phyloP scores from a whole-genome alignment of 2,329 filamentous ascomycete genomes.

The Aspergillus quadrilineatus region DNA sequence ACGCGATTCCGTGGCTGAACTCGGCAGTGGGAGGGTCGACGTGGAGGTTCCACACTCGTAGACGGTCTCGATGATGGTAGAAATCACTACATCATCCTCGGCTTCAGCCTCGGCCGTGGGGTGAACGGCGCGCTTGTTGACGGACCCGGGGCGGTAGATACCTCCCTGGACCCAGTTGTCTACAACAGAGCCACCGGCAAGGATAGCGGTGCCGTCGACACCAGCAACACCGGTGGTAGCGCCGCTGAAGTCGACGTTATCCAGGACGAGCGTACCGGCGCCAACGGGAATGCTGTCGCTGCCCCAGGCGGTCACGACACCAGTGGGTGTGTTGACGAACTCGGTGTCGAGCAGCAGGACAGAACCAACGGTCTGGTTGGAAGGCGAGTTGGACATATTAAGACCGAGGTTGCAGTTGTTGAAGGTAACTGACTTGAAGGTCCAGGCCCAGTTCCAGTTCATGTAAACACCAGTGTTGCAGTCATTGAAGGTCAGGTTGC shows the following conservation, averaged over 20 bases:
- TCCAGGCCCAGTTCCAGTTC: constrained; percentile 92
- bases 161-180: constrained; percentile 77
- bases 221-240: constrained; percentile 66
- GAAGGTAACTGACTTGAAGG: constrained; percentile 73
- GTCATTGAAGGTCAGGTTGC: constrained; percentile 77
- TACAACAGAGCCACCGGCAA: constrained; percentile 69
- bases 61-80: constrained; percentile 31
- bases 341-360: constrained; percentile 78
- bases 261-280: constrained; percentile 79
- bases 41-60: constrained; percentile 20
- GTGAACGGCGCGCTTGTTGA: constrained; percentile 28
- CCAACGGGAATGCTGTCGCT: constrained; percentile 61
- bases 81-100: constrained; percentile 19
- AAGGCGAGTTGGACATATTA: constrained; percentile 69
- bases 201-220: constrained; percentile 57
- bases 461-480: constrained; percentile 82
- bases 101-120: constrained; percentile 9
- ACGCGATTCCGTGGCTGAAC: not conserved
- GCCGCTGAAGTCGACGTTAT: constrained; percentile 82
- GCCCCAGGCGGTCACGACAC: constrained; percentile 73
- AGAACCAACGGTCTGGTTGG: constrained; percentile 77
- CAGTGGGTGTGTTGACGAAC: constrained; percentile 72
- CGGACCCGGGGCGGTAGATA: constrained; percentile 54
- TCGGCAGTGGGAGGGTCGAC: not conserved
- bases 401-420: constrained; percentile 73